These are phyloP conservation scores for Phlebiopsis flavidoalba DNA, from an alignment of 768 basidiomycete species.

Conservation along the genomic window DNA sequence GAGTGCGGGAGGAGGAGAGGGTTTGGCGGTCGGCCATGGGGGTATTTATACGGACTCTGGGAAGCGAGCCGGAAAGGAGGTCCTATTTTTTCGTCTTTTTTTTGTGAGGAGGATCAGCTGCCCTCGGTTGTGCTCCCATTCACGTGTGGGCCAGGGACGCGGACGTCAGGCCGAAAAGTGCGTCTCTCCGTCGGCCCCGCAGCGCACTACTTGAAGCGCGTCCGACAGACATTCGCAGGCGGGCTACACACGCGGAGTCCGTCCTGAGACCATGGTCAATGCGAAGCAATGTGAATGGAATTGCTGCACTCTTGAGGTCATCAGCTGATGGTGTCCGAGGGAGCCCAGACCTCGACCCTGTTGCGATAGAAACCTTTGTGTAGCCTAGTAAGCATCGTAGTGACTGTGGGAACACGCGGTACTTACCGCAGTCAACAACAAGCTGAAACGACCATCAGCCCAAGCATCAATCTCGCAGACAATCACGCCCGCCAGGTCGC, in stretches of 20 bases:
- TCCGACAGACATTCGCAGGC: neutral
- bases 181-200: neutral
- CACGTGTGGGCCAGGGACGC: constrained; percentile 5
- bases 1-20: constrained; percentile 5
- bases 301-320: neutral
- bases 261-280: too few species aligned
- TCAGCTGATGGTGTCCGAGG: neutral
- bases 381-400: neutral
- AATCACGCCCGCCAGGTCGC: neutral
- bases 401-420: neutral
- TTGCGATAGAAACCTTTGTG: constrained; percentile 3
- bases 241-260: too few species aligned
- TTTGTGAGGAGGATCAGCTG: constrained; percentile 12
- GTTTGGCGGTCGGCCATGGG: constrained; percentile 5
- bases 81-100: too few species aligned
- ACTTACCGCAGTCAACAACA: neutral
- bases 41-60: constrained; percentile 14
- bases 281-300: too few species aligned
- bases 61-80: constrained; percentile 11
- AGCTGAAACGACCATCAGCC: constrained; percentile 2
- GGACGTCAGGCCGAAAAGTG: neutral
- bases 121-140: constrained; percentile 1
- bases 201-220: neutral
- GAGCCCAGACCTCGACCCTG: neutral
- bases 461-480: neutral